A percentile compares a stretch with the other conserved stretches of the same genome.
These are phyloP conservation scores for Vitis vinifera DNA, from an alignment of 164 flowering plant genomes.

Conservation along the genomic window DNA sequence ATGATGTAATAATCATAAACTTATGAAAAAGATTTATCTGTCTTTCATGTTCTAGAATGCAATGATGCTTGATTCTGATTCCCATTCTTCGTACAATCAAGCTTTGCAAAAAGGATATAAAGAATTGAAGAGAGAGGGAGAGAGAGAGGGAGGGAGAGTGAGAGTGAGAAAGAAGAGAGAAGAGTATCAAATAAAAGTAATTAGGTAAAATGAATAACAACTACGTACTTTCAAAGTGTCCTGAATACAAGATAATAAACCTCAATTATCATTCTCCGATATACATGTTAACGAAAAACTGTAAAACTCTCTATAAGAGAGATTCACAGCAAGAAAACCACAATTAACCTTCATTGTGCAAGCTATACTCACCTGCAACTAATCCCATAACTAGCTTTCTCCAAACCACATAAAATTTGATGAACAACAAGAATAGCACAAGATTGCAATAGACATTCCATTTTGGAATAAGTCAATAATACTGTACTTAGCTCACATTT, in stretches of 20 bases:
- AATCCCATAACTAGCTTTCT: background rate
- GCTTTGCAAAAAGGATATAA: background rate
- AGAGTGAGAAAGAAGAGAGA: background rate
- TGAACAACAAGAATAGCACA: background rate
- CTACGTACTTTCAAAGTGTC: too few relatives aligned
- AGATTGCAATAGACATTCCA: background rate
- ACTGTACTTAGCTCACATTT: constrained; percentile 44
- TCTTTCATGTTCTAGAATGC: background rate
- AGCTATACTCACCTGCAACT: background rate
- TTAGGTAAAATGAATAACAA: too few relatives aligned
- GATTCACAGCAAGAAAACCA: background rate
- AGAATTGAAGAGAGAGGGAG: background rate
- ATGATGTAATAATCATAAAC: background rate
- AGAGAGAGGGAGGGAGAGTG: background rate
- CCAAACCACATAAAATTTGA: too few relatives aligned
- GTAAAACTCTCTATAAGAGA: background rate
- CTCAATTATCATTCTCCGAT: background rate
- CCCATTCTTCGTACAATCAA: too few relatives aligned
- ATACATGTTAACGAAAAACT: background rate
- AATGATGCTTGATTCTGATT: background rate
- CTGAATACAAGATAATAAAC: too few relatives aligned
- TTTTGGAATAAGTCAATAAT: background rate
- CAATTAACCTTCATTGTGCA: too few relatives aligned
- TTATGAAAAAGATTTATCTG: background rate
- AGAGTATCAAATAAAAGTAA: too few relatives aligned